A percentile compares a stretch with the other conserved stretches of the same genome.
These are phyloP conservation scores for Paraphaeosphaeria sporulosa DNA, from an alignment of 2,329 filamentous ascomycete species.

Conservation along the genomic window DNA sequence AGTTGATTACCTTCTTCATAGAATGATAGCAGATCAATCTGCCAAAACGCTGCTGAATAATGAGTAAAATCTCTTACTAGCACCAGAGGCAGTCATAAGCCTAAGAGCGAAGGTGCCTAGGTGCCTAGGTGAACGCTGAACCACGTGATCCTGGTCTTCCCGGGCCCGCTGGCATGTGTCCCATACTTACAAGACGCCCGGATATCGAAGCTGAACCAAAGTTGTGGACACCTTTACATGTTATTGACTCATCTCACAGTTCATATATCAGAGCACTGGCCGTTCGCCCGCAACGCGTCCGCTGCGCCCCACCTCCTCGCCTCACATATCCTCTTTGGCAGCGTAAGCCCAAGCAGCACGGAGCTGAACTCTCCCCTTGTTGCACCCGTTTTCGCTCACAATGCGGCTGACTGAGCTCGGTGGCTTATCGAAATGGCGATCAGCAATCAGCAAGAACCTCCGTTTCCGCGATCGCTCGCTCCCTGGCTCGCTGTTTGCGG, in stretches of 20 bases:
- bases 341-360: not conserved
- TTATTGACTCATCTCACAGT: not conserved
- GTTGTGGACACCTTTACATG: not conserved
- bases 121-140: no score
- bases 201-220: no score
- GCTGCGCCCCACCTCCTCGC: conserved; percentile 11
- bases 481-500: not conserved
- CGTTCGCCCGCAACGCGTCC: not conserved
- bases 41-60: no score
- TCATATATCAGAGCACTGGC: not conserved
- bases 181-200: no score
- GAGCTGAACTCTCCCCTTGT: not conserved
- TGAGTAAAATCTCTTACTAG: no score
- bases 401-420: conserved; percentile 12
- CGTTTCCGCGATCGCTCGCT: not conserved
- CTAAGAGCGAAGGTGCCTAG: no score
- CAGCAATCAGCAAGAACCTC: conserved; percentile 1
- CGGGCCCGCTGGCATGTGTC: no score
- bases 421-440: conserved; percentile 18
- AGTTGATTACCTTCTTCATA: no score
- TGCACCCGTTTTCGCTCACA: not conserved
- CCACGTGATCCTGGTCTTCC: no score
- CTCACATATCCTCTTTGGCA: not conserved
- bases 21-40: no score
- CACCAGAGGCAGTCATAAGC: no score